Evolutionary conservation across 73 alveolate species (phyloP), one percentile per base, ranked within the genome.

Genomic region (Paramecium sonneborni): DNA sequence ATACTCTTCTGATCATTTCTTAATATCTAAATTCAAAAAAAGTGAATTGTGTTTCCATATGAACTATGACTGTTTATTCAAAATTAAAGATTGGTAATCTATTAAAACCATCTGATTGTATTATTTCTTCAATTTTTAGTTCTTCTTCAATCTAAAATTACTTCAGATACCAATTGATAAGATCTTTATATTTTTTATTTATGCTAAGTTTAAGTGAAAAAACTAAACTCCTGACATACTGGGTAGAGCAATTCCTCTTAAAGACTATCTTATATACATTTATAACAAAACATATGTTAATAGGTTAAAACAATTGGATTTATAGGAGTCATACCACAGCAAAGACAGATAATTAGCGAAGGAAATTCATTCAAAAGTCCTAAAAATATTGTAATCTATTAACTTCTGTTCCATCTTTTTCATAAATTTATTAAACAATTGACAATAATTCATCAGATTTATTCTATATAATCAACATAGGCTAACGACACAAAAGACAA

Each of bases 241-340:
- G 90, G 90, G 30, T 76, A 79, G 1, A 79, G 41, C 9, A 79
- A 44, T 43, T 79, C 90, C n/a, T 79, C 70, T 24, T 46, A 14
- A 2, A 79, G 43, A 26, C 35, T 39, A 12, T 43, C 74, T 23
- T 79, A 32, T 14, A 79, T 38, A 15, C 90, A 79, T 34, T 79
- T 41, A n/a, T 41, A 79, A 46, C 90, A 79, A 39, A 79, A 79
- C 69, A 79, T 39, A 79, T 79, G 90, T 34, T 79, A 46, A 20
- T 76, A 79, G 1, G 69, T 46, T 26, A 79, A 46, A 38, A 79
- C 90, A 39, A 79, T 20, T 43, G 90, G 90, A 34, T 79, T 79
- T 38, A 79, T 44, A 4, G 90, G 90, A 21, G 90, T 79, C 35
- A 79, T 34, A 12, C 90, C 90, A 44, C 90, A 79, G 24, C 46